Conservation (phyloP, 352 stramenopile species). For the Phytopythium helicoides region DNA sequence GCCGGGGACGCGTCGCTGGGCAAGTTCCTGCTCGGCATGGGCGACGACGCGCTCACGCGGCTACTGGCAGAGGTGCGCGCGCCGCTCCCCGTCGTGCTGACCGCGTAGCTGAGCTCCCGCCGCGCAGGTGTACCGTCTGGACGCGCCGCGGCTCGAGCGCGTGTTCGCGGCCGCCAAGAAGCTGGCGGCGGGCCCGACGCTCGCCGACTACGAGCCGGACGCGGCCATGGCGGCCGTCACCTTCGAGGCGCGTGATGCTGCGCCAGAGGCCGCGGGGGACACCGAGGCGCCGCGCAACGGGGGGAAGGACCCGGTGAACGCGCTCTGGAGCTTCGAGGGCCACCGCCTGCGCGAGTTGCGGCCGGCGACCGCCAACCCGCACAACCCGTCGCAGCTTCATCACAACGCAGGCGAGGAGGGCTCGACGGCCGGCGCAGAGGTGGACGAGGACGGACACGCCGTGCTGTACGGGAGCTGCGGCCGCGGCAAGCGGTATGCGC, state of each 20-base stretch:
- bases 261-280: too few species aligned
- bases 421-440: constrained; percentile 4
- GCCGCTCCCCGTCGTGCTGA: too few species aligned
- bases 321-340: constrained; percentile 64
- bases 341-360: constrained; percentile 49
- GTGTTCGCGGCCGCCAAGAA: constrained; percentile 42
- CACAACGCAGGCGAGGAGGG: neutral
- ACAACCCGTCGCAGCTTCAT: constrained; percentile 13
- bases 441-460: constrained; percentile 46
- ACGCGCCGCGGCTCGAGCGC: constrained; percentile 48
- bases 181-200: too few species aligned
- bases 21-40: constrained; percentile 55
- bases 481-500: constrained; percentile 65
- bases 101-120: too few species aligned
- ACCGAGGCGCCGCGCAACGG: constrained; percentile 4
- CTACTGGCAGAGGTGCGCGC: constrained; percentile 42
- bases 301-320: constrained; percentile 51
- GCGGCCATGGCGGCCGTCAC: too few species aligned
- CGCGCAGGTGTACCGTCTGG: constrained; percentile 44
- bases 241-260: constrained; percentile 18
- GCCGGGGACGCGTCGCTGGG: constrained; percentile 48
- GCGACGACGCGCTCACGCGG: constrained; percentile 52
- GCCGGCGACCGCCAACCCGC: constrained; percentile 35
- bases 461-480: constrained; percentile 66
- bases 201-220: too few species aligned